Evolutionary conservation across 2,329 filamentous ascomycete species (phyloP).

Genomic region (Colletotrichum sp.): DNA sequence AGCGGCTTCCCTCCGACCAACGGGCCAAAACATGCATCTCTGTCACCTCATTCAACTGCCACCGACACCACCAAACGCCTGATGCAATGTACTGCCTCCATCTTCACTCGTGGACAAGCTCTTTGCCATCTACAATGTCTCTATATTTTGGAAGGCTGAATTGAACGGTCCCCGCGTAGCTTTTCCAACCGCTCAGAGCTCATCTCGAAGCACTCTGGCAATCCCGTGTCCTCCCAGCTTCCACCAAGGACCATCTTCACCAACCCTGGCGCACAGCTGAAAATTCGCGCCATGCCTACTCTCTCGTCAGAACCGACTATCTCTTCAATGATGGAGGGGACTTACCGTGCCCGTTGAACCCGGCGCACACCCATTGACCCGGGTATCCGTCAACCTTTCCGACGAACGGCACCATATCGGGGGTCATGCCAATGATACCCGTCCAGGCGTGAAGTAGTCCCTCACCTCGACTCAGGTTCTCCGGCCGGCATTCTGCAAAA

Average conservation of each 20-base stretch:
- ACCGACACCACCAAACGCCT: background rate
- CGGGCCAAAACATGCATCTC: background rate
- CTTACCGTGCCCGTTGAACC: slow-evolving; percentile 40
- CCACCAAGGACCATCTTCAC: slow-evolving; percentile 44
- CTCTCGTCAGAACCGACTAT: background rate
- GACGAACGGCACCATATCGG: slow-evolving; percentile 51
- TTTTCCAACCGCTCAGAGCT: background rate
- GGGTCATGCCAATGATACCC: slow-evolving; percentile 52
- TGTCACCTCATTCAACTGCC: background rate
- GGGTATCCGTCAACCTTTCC: slow-evolving; percentile 41
- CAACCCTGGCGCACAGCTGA: slow-evolving; percentile 48
- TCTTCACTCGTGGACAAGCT: background rate
- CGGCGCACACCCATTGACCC: slow-evolving; percentile 54
- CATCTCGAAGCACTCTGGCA: slow-evolving; percentile 23
- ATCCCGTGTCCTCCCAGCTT: slow-evolving; percentile 40
- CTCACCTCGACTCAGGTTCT: slow-evolving; percentile 34
- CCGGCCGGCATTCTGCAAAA: background rate
- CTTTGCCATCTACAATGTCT: background rate
- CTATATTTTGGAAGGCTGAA: background rate
- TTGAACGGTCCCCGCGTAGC: background rate
- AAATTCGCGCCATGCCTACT: slow-evolving; percentile 45
- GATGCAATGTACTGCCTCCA: background rate
- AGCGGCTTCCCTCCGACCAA: background rate
- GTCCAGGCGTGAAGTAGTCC: slow-evolving; percentile 51
- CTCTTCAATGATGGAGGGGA: background rate